phyloP scores from a whole-genome alignment of 352 stramenopile species.

The Pythium folliculosum region DNA sequence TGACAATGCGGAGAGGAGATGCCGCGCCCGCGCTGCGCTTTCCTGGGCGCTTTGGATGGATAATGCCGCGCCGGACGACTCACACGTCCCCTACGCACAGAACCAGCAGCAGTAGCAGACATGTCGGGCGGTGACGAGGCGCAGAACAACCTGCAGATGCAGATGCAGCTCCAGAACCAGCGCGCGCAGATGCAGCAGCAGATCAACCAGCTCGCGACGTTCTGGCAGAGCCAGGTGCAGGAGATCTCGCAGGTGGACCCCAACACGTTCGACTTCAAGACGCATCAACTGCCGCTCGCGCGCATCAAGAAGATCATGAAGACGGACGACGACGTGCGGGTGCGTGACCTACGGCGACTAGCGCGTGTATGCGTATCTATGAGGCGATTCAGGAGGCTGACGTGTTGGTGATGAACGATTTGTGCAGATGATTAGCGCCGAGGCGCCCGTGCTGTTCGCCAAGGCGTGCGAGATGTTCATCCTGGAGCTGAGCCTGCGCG shows the following conservation, averaged over 20 bases:
- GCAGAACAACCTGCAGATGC: constrained; percentile 81
- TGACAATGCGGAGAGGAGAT: too few species aligned
- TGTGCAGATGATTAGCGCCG: constrained; percentile 90
- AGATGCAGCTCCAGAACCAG: constrained; percentile 86
- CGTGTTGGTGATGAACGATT: neutral
- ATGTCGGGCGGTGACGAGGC: constrained; percentile 66
- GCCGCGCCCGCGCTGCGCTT: neutral
- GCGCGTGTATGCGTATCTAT: neutral
- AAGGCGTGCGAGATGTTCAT: constrained; percentile 97
- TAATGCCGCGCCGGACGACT: too few species aligned
- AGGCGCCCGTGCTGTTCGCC: constrained; percentile 92
- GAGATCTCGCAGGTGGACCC: constrained; percentile 89
- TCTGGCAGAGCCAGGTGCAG: constrained; percentile 88
- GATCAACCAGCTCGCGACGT: constrained; percentile 81
- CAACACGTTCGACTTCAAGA: constrained; percentile 87
- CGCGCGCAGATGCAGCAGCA: constrained; percentile 89
- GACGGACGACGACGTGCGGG: constrained; percentile 91
- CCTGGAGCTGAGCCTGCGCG: constrained; percentile 85
- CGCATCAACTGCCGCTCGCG: constrained; percentile 89
- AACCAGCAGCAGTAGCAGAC: neutral
- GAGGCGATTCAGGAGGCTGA: neutral
- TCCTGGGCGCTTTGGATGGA: neutral
- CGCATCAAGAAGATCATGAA: constrained; percentile 97
- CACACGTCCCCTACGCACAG: neutral
- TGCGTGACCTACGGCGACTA: constrained; percentile 20